Evolutionary conservation across 2,329 filamentous ascomycete genomes (phyloP).

Genomic region (Pseudocercospora eumusae): DNA sequence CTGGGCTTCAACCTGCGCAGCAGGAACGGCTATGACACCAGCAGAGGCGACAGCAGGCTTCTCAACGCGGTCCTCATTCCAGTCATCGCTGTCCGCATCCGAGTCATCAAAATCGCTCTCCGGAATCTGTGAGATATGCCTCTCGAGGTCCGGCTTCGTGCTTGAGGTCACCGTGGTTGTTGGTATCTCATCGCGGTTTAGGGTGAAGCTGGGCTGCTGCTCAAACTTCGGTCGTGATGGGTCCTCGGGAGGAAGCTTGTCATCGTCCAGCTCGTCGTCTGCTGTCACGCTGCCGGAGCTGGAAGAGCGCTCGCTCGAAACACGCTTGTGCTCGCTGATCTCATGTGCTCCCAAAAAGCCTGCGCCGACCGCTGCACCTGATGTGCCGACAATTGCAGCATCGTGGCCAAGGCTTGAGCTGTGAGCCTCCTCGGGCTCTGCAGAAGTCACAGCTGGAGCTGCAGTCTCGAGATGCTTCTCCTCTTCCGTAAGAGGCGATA

Average conservation of each 20-base stretch:
- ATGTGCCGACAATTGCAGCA: conserved; percentile 13
- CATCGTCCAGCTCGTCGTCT: conserved; percentile 14
- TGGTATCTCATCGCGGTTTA: neutral
- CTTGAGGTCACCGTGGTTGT: conserved; percentile 12
- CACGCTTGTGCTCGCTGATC: conserved; percentile 3
- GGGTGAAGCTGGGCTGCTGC: conserved; percentile 16
- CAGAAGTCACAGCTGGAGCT: neutral
- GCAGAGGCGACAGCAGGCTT: conserved; percentile 9
- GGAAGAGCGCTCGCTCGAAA: neutral
- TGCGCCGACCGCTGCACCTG: conserved; percentile 11
- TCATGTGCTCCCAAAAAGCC: conserved; percentile 3
- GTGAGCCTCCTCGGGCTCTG: conserved; percentile 8
- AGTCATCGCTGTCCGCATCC: conserved; percentile 19
- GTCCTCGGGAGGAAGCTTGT: conserved; percentile 8
- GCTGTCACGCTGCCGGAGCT: conserved; percentile 6
- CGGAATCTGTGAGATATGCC: conserved; percentile 37
- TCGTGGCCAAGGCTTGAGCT: conserved; percentile 11
- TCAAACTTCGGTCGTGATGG: conserved; percentile 21
- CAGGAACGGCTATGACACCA: conserved; percentile 11
- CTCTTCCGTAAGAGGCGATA: conserved; percentile 11
- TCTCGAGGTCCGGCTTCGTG: conserved; percentile 35
- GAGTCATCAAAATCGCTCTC: conserved; percentile 31
- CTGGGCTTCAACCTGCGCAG: neutral
- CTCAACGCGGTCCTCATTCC: conserved; percentile 20
- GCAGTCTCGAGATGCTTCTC: conserved; percentile 7